Conservation (phyloP, 2,329 filamentous ascomycete species). For the Mariannaea sp. region DNA sequence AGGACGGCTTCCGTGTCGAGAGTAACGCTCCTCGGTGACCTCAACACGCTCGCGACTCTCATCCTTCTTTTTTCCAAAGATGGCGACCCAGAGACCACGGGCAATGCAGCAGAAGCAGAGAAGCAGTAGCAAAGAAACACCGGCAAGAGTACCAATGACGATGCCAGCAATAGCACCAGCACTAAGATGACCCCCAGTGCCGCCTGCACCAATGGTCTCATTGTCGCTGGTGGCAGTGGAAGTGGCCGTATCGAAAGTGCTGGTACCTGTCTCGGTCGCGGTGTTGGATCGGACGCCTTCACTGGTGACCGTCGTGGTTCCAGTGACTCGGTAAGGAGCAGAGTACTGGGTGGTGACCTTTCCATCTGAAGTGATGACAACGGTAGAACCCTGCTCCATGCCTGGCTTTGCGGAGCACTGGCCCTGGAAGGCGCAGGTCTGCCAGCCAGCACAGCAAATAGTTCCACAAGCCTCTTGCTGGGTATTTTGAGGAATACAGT, state of each 20-base stretch:
- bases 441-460: constrained; percentile 72
- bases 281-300: constrained; percentile 55
- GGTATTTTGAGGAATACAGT: constrained; percentile 56
- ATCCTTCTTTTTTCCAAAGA: constrained; percentile 64
- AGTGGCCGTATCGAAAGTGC: constrained; percentile 57
- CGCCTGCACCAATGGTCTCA: constrained; percentile 43
- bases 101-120: constrained; percentile 77
- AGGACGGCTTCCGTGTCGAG: constrained; percentile 50
- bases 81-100: constrained; percentile 63
- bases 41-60: constrained; percentile 60
- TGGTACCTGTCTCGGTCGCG: constrained; percentile 49
- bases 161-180: constrained; percentile 80
- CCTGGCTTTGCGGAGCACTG: constrained; percentile 62
- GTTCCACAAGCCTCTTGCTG: constrained; percentile 67
- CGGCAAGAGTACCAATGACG: constrained; percentile 73
- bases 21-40: constrained; percentile 66
- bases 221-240: constrained; percentile 59
- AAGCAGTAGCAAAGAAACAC: constrained; percentile 68
- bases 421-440: constrained; percentile 66
- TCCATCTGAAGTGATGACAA: constrained; percentile 52
- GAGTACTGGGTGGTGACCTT: constrained; percentile 61
- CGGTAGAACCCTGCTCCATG: constrained; percentile 49
- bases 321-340: constrained; percentile 57
- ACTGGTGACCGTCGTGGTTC: constrained; percentile 58
- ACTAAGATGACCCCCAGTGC: constrained; percentile 58